Conservation (phyloP, 345 rosid species). For the Geranium rotundifolium region DNA sequence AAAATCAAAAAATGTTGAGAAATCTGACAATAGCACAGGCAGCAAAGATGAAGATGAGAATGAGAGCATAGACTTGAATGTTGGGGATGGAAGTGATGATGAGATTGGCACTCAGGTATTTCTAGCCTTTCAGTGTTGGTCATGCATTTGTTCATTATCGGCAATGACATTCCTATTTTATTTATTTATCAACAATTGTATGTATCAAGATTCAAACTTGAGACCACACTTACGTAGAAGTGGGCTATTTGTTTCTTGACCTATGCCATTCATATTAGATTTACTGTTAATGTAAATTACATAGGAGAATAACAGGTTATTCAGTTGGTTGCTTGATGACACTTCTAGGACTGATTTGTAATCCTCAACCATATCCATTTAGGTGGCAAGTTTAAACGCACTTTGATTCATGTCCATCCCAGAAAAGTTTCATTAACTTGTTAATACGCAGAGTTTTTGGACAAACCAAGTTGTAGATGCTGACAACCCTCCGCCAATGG, state of each 20-base stretch:
- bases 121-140: background rate
- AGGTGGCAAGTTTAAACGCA: too few species aligned
- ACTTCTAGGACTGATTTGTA: too few species aligned
- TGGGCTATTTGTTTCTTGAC: too few species aligned
- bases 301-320: background rate
- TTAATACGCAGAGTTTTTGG: conserved; percentile 39
- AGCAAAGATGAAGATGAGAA: conserved; percentile 36
- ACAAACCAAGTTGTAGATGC: conserved; percentile 35
- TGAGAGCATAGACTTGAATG: conserved; percentile 31
- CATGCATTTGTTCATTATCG: background rate
- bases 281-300: background rate
- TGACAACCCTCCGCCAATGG: conserved; percentile 24
- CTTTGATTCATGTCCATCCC: background rate
- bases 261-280: too few species aligned
- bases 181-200: too few species aligned
- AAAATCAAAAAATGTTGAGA: conserved; percentile 35
- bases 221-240: too few species aligned
- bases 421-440: background rate
- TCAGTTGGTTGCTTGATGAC: too few species aligned
- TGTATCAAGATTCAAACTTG: too few species aligned
- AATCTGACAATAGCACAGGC: conserved; percentile 34
- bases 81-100: conserved; percentile 48
- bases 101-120: conserved; percentile 76
- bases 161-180: background rate
- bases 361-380: too few species aligned